Conservation (phyloP, 2,329 filamentous ascomycete genomes). For the Aspergillus vadensis region DNA sequence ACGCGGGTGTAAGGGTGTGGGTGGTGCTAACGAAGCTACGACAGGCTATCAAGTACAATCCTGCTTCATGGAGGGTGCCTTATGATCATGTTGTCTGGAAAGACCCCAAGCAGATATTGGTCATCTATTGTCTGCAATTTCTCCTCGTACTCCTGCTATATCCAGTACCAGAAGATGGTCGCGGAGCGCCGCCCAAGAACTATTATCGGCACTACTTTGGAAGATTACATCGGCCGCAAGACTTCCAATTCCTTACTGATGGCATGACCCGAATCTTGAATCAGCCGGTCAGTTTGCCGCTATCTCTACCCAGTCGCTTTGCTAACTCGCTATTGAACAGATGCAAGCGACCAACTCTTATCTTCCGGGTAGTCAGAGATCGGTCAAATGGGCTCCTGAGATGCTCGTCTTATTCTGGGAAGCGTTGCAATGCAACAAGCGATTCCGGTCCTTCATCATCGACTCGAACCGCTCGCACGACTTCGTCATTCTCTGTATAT, state of each 20-base stretch:
- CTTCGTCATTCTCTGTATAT: constrained; percentile 85
- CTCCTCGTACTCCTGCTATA: constrained; percentile 85
- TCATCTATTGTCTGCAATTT: constrained; percentile 88
- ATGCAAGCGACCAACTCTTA: constrained; percentile 87
- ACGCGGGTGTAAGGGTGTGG: background rate
- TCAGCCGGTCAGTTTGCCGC: constrained; percentile 63
- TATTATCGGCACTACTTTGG: constrained; percentile 92
- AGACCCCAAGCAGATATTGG: constrained; percentile 84
- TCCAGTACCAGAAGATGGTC: constrained; percentile 76
- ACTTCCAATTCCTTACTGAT: constrained; percentile 96
- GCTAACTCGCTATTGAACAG: constrained; percentile 34
- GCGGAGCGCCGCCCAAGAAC: constrained; percentile 73
- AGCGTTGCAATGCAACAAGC: constrained; percentile 93
- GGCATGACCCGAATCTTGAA: constrained; percentile 91
- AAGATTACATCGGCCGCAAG: constrained; percentile 85
- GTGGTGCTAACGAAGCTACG: constrained; percentile 16
- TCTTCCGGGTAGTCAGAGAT: constrained; percentile 78
- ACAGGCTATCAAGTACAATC: constrained; percentile 92
- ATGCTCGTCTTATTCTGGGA: constrained; percentile 99
- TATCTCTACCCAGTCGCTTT: background rate
- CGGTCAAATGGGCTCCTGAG: constrained; percentile 85
- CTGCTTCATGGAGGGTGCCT: constrained; percentile 87
- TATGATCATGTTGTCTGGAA: constrained; percentile 92
- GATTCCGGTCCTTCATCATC: constrained; percentile 94
- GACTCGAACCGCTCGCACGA: constrained; percentile 93